phyloP scores from a whole-genome alignment of 2,329 filamentous ascomycete species.

The Fusarium pilosicola region DNA sequence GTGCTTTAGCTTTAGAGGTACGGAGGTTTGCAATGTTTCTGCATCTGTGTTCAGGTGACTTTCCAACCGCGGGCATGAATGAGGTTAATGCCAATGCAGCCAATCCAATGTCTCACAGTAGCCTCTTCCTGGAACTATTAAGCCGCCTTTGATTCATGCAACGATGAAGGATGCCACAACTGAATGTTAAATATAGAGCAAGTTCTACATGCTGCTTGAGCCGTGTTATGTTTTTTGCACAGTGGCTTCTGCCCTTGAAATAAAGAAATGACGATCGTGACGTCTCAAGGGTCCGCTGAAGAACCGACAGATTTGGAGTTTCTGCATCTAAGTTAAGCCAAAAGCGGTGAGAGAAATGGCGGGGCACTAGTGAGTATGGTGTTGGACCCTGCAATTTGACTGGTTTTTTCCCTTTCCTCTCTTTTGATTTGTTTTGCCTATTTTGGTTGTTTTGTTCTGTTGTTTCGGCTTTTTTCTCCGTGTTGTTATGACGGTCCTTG shows the following conservation, averaged over 20 bases:
- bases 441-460: constrained; percentile 1
- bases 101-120: constrained; percentile 7
- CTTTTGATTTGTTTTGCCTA: constrained; percentile 17
- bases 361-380: constrained; percentile 24
- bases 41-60: not conserved
- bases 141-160: not conserved
- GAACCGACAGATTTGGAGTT: constrained; percentile 14
- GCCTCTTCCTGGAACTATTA: not conserved
- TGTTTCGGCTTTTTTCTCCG: not conserved
- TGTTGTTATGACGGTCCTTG: not conserved
- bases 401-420: constrained; percentile 11
- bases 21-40: not conserved
- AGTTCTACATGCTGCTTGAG: not conserved
- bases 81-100: constrained; percentile 2
- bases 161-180: not conserved
- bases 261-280: constrained; percentile 3
- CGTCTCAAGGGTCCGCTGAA: not conserved
- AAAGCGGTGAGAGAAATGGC: constrained; percentile 35
- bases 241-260: not conserved
- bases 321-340: constrained; percentile 31
- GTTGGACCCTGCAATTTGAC: constrained; percentile 41
- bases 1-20: not conserved
- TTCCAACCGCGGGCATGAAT: not conserved
- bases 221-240: too few species aligned
- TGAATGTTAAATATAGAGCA: too few species aligned